These are phyloP conservation scores for Diplodia seriata DNA, from an alignment of 2,329 filamentous ascomycete species.

Conservation along the genomic window DNA sequence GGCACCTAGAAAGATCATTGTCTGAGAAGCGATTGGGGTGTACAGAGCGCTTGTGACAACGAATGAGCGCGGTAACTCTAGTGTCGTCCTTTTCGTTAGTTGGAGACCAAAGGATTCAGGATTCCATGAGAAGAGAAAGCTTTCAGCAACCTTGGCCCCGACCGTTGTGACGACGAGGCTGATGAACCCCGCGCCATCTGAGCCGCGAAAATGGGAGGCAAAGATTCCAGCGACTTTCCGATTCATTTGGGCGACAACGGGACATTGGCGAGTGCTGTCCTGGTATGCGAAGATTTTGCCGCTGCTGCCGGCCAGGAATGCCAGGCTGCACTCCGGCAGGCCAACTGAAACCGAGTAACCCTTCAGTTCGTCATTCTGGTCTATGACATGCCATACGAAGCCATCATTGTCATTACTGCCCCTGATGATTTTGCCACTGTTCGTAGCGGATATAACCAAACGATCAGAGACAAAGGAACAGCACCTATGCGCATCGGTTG, in stretches of 20 bases:
- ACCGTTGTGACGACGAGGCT: slow-evolving; percentile 50
- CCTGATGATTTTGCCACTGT: slow-evolving; percentile 60
- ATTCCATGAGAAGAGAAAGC: slow-evolving; percentile 34
- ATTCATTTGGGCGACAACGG: slow-evolving; percentile 40
- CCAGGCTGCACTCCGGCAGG: slow-evolving; percentile 46
- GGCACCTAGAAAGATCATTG: slow-evolving; percentile 20
- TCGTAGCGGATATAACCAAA: slow-evolving; percentile 55
- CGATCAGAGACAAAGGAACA: slow-evolving; percentile 24
- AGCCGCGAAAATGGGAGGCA: slow-evolving; percentile 22
- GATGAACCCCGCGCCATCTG: slow-evolving; percentile 29
- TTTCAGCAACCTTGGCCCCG: slow-evolving; percentile 44
- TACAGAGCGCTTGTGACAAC: slow-evolving; percentile 55
- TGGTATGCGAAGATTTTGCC: slow-evolving; percentile 54
- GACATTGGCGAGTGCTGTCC: slow-evolving; percentile 35
- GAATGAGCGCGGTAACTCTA: slow-evolving; percentile 52
- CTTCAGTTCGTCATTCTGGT: slow-evolving; percentile 48
- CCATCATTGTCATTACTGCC: neutral
- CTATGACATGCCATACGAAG: slow-evolving; percentile 42
- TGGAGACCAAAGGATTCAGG: neutral
- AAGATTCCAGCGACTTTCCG: slow-evolving; percentile 55
- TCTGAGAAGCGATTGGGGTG: neutral
- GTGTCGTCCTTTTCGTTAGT: neutral
- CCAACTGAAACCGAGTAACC: slow-evolving; percentile 58
- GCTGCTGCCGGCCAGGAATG: slow-evolving; percentile 55
- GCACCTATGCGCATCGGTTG: slow-evolving; percentile 27